A percentile compares a stretch with the other conserved stretches of the same genome.
Evolutionary conservation across 2,329 filamentous ascomycete genomes (phyloP).

Genomic region (Colletotrichum orchidophilum): DNA sequence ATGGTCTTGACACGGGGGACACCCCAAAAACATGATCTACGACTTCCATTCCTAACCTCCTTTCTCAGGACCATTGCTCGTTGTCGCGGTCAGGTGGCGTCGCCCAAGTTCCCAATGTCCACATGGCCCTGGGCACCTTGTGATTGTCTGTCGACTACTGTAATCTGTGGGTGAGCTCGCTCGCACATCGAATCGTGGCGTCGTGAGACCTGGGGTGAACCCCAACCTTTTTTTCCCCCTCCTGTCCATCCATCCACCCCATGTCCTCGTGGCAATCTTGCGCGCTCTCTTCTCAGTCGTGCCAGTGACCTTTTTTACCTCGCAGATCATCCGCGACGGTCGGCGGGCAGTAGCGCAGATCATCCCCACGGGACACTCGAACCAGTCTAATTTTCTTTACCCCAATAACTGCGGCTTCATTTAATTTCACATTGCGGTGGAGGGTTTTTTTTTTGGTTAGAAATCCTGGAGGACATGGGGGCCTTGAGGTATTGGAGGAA

Average conservation of each 20-base stretch:
- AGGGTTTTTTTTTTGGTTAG: too few species aligned
- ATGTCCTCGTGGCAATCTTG: slow-evolving; percentile 2
- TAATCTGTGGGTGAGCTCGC: background rate
- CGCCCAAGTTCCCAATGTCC: background rate
- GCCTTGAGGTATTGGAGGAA: background rate
- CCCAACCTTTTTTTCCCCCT: background rate
- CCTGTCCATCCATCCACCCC: background rate
- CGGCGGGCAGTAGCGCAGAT: background rate
- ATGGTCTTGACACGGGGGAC: background rate
- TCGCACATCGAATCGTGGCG: slow-evolving; percentile 18
- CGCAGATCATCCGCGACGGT: slow-evolving; percentile 14
- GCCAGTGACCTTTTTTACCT: slow-evolving; percentile 9
- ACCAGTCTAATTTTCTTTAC: background rate
- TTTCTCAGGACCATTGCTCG: background rate
- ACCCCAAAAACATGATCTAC: background rate
- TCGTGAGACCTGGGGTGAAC: slow-evolving; percentile 12
- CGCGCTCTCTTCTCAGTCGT: background rate
- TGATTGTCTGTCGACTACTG: background rate
- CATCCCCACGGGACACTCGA: background rate
- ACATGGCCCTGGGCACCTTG: slow-evolving; percentile 12
- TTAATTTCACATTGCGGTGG: background rate
- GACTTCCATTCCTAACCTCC: background rate
- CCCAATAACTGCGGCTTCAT: background rate
- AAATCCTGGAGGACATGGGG: background rate
- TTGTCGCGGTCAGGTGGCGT: slow-evolving; percentile 11